A percentile compares a stretch with the other conserved stretches of the same genome.
Evolutionary conservation across 2,329 filamentous ascomycete genomes (phyloP).

Genomic region (Epichloe baconii): DNA sequence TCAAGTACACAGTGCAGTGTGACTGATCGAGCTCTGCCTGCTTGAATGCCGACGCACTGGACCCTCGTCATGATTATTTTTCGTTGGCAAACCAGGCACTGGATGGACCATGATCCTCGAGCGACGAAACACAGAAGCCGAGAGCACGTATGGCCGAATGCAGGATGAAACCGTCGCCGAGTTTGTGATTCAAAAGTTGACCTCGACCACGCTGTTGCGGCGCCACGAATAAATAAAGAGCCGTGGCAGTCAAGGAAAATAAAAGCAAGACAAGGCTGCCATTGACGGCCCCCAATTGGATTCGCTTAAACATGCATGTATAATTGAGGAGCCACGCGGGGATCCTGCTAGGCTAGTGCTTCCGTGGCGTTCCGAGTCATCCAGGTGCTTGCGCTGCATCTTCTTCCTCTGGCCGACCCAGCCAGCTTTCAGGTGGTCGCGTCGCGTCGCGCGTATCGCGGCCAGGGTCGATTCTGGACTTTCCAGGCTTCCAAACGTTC

Average conservation of each 20-base stretch:
- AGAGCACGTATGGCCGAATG: too few species aligned
- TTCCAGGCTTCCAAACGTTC: background rate
- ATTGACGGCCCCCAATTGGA: slow-evolving; percentile 1
- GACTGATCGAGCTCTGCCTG: too few species aligned
- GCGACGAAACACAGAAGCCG: too few species aligned
- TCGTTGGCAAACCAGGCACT: too few species aligned
- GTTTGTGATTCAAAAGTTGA: too few species aligned
- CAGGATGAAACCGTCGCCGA: too few species aligned
- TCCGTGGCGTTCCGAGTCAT: background rate
- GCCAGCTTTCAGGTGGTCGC: background rate
- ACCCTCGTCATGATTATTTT: too few species aligned
- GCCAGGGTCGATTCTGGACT: background rate
- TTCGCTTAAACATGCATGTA: slow-evolving; percentile 5
- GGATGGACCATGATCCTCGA: background rate
- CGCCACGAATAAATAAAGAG: background rate
- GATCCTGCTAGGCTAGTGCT: slow-evolving; percentile 1
- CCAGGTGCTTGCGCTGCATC: too few species aligned
- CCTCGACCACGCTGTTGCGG: background rate
- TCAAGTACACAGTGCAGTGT: too few species aligned
- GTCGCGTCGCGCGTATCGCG: background rate
- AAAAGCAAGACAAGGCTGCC: background rate
- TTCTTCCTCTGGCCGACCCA: too few species aligned
- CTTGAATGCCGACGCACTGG: too few species aligned
- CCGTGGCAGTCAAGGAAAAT: background rate
- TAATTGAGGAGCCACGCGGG: slow-evolving; percentile 5